A percentile compares a stretch with the other conserved stretches of the same genome.
phyloP scores from a whole-genome alignment of 208 protist genomes.

The Sergeia podlipaevii region DNA sequence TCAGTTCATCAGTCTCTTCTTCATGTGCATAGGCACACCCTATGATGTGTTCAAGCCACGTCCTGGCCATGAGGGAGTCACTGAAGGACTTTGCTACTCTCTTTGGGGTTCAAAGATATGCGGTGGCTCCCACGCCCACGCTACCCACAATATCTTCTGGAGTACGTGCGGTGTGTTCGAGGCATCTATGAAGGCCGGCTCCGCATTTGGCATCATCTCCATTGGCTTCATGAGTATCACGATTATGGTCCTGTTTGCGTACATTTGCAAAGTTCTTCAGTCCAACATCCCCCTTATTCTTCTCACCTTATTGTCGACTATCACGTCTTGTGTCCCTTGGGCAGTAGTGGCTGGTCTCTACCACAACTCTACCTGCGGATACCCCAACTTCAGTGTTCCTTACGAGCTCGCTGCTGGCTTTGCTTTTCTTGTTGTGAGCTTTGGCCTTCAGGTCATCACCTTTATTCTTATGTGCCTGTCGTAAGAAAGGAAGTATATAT shows the following conservation, averaged over 20 bases:
- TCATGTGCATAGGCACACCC: conserved; percentile 24
- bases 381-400: conserved; percentile 9
- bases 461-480: conserved; percentile 23
- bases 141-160: conserved; percentile 25
- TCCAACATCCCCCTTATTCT: conserved; percentile 20
- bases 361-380: conserved; percentile 26
- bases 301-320: conserved; percentile 21
- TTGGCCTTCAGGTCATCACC: conserved; percentile 16
- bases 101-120: conserved; percentile 23
- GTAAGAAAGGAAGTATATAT: too few species aligned
- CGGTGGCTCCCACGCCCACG: conserved; percentile 14
- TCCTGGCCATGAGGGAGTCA: too few species aligned
- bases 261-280: conserved; percentile 22
- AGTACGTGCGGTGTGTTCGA: conserved; percentile 23
- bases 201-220: conserved; percentile 23
- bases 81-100: conserved; percentile 34
- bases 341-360: conserved; percentile 22
- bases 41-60: conserved; percentile 30
- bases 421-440: conserved; percentile 24
- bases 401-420: conserved; percentile 21
- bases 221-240: conserved; percentile 11
- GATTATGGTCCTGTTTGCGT: conserved; percentile 7
- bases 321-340: conserved; percentile 19
- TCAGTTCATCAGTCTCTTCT: conserved; percentile 24
- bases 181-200: conserved; percentile 26